A percentile compares a stretch with the other conserved stretches of the same genome.
These are phyloP conservation scores for Linum tenue DNA, from an alignment of 345 rosid species.

Conservation along the genomic window DNA sequence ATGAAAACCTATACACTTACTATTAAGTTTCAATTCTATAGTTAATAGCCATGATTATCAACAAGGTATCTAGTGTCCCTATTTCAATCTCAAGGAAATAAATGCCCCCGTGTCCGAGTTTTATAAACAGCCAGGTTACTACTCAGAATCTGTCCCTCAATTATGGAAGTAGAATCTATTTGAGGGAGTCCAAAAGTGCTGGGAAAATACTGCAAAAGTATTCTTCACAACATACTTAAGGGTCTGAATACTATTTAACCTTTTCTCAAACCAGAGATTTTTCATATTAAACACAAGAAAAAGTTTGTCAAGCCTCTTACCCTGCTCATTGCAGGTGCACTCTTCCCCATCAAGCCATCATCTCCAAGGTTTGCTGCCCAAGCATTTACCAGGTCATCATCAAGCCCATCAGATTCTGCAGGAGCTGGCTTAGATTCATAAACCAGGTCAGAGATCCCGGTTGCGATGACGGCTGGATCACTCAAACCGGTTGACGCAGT, in stretches of 20 bases:
- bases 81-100: background rate
- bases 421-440: constrained; percentile 74
- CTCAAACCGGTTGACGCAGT: constrained; percentile 74
- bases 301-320: constrained; percentile 25
- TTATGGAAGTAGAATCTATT: too few relatives aligned
- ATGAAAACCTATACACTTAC: too few relatives aligned
- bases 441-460: constrained; percentile 87
- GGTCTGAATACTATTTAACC: too few relatives aligned
- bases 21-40: background rate
- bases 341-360: constrained; percentile 72
- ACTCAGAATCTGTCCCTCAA: too few relatives aligned
- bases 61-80: background rate
- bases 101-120: background rate
- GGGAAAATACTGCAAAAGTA: too few relatives aligned
- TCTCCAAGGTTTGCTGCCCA: constrained; percentile 99
- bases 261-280: background rate
- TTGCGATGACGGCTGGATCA: constrained; percentile 93
- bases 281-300: background rate
- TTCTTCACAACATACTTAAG: too few relatives aligned
- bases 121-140: too few relatives aligned
- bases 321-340: constrained; percentile 94
- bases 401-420: constrained; percentile 66
- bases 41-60: background rate
- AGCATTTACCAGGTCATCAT: constrained; percentile 97
- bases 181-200: too few relatives aligned